Conservation (phyloP, 2,329 filamentous ascomycete genomes). For the Aspergillus piperis region DNA sequence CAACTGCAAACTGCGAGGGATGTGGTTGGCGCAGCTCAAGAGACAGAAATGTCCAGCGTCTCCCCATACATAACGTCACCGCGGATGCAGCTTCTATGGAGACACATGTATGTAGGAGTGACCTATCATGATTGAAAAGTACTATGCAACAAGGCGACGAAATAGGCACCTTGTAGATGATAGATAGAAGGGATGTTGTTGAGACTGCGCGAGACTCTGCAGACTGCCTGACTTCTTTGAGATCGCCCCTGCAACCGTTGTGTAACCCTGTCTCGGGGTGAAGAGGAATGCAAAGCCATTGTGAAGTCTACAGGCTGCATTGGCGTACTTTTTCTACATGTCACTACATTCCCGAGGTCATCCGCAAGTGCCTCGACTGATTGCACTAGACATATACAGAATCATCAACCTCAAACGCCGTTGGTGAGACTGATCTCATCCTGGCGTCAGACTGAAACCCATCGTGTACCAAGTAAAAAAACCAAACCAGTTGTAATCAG, state of each 20-base stretch:
- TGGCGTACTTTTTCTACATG: neutral
- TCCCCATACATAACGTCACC: conserved; percentile 6
- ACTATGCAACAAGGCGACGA: neutral
- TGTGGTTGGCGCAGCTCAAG: neutral
- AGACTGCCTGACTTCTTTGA: neutral
- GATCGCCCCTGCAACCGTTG: conserved; percentile 1
- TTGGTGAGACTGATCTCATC: conserved; percentile 2
- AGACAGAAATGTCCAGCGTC: conserved; percentile 2
- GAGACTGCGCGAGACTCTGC: neutral
- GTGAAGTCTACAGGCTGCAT: neutral
- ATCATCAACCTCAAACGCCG: conserved; percentile 5
- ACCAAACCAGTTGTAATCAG: neutral
- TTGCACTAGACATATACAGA: neutral
- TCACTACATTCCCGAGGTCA: too few species aligned
- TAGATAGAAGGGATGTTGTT: neutral
- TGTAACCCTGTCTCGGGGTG: neutral
- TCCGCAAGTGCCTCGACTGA: too few species aligned
- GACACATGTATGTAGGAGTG: neutral
- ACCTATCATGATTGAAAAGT: neutral
- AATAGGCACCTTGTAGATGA: neutral
- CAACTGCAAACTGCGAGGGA: conserved; percentile 1
- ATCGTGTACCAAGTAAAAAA: neutral
- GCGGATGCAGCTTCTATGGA: conserved; percentile 1
- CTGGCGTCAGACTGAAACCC: conserved; percentile 7
- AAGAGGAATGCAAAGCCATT: neutral